Percentiles rank a stretch among this genome's conserved stretches.
Conservation (phyloP, 2,329 filamentous ascomycete species). For the Achaetomium macrosporum region DNA sequence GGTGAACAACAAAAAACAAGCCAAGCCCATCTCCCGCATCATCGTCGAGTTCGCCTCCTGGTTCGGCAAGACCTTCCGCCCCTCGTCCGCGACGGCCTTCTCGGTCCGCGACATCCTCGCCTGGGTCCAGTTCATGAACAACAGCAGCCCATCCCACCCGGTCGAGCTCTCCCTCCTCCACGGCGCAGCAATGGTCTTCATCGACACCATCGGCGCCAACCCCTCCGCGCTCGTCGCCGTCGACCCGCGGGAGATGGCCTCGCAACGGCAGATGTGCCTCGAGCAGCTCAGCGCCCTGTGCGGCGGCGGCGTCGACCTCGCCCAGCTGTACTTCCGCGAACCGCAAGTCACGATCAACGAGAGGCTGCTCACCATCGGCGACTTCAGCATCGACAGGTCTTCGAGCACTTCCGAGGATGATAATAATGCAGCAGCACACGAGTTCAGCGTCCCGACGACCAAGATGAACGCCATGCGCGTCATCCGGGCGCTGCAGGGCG, state of each 20-base stretch:
- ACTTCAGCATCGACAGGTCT: conserved; percentile 61
- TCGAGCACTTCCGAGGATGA: conserved; percentile 42
- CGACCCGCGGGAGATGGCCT: conserved; percentile 60
- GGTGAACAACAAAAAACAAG: conserved; percentile 4
- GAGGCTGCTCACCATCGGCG: conserved; percentile 59
- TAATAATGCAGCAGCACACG: conserved; percentile 62
- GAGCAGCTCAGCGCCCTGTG: conserved; percentile 64
- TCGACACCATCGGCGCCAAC: conserved; percentile 92
- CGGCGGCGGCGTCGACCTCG: conserved; percentile 59
- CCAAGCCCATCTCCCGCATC: conserved; percentile 48
- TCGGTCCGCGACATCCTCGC: conserved; percentile 89
- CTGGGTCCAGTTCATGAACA: conserved; percentile 91
- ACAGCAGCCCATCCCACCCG: conserved; percentile 42
- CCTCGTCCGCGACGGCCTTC: conserved; percentile 67
- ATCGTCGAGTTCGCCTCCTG: conserved; percentile 88
- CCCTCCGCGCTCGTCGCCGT: conserved; percentile 80
- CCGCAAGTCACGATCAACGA: conserved; percentile 53
- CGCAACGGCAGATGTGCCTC: conserved; percentile 69
- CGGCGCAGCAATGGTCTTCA: conserved; percentile 90
- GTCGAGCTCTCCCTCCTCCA: conserved; percentile 55
- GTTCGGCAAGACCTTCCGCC: conserved; percentile 81
- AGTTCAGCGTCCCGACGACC: conserved; percentile 85
- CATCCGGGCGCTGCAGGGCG: conserved; percentile 76
- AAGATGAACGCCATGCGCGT: conserved; percentile 86
- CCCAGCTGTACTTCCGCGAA: conserved; percentile 57